Base-by-base conservation (phyloP, 2,329 filamentous ascomycete species). In the Aspergillus sp. region DNA sequence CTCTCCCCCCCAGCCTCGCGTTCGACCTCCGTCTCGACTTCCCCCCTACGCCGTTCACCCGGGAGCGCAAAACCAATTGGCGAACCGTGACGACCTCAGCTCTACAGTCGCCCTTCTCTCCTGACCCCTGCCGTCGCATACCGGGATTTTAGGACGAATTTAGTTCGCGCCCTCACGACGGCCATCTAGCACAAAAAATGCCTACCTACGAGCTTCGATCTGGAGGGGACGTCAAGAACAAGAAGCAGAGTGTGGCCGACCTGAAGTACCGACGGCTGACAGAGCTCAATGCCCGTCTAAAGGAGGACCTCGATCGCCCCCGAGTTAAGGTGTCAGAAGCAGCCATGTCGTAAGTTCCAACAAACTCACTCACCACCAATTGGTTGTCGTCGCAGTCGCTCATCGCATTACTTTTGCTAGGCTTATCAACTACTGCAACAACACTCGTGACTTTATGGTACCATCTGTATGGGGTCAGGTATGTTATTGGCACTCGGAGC, bases 181-280 rank as follows among this genome's bases (percentile, higher is more conserved):
- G 31, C 21, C 45, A 33, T 57, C 52, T 31, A 40, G 19, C 46
- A 39, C 33, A 50, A 43, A 75, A 68, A 65, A 87, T 86, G 83
- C 81, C 84, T 68, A 73, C 85, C 58, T 89, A 88, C 77, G 86
- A 88, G 74, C 81, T 87, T 68, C 84, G 86, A 75, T 82, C 82
- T 60, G 86, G 84, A 65, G 84, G 85, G 66, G 85, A 86, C 72
- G 78, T 83, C 67, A 86, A 85, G 84, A 96, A 93, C 82, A 98
- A 96, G 82, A 97, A 97, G 84, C 95, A 98, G 81, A 96, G 91
- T 75, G 98, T 99, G 91, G 93, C 93, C 68, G 95, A 99, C 77
- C 86, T 99, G 65, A 99, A 99, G 84, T 86, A 98, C 71, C 89
- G 95, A 71, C 90, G 95, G 65, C 84, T 99, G 78, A 98, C 93